Percentiles rank a stretch among this genome's conserved stretches.
phyloP scores from a whole-genome alignment of 1,284 basidiomycete genomes.

The Ceratobasidium sp. region DNA sequence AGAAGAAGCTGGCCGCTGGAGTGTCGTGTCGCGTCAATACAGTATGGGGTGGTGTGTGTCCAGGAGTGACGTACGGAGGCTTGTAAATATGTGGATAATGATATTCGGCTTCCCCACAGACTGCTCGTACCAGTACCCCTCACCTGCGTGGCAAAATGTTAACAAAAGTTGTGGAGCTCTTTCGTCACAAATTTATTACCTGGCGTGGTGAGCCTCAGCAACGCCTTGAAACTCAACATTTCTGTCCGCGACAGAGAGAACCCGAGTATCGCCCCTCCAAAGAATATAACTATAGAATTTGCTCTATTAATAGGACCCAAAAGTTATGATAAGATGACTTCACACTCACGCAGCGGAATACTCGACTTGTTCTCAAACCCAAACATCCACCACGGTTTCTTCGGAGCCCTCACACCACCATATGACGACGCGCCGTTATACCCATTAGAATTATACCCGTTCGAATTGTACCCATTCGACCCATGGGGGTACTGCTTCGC shows the following conservation, averaged over 20 bases:
- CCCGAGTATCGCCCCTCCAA: constrained; percentile 47
- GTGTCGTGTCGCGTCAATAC: not conserved
- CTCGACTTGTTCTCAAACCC: constrained; percentile 46
- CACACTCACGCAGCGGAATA: constrained; percentile 39
- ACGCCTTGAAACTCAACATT: constrained; percentile 39
- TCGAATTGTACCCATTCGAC: not conserved
- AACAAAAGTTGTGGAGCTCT: not conserved
- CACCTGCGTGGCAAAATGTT: constrained; percentile 30
- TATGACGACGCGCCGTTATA: not conserved
- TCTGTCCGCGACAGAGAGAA: constrained; percentile 44
- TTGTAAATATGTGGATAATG: constrained; percentile 45
- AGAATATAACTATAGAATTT: constrained; percentile 40
- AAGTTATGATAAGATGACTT: not conserved
- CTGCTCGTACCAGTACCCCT: constrained; percentile 47
- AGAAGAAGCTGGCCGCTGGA: constrained; percentile 47
- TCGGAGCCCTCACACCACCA: not conserved
- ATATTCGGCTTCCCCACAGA: constrained; percentile 39
- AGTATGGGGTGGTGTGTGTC: not conserved
- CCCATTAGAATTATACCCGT: no score
- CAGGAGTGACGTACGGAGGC: constrained; percentile 41
- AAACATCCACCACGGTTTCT: constrained; percentile 44
- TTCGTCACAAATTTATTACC: constrained; percentile 4
- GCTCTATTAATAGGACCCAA: not conserved
- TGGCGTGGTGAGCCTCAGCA: constrained; percentile 44
- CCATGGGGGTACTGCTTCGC: not conserved